Evolutionary conservation across 495 filamentous ascomycete species (phyloP).

Genomic region (Aspergillus asperescens): DNA sequence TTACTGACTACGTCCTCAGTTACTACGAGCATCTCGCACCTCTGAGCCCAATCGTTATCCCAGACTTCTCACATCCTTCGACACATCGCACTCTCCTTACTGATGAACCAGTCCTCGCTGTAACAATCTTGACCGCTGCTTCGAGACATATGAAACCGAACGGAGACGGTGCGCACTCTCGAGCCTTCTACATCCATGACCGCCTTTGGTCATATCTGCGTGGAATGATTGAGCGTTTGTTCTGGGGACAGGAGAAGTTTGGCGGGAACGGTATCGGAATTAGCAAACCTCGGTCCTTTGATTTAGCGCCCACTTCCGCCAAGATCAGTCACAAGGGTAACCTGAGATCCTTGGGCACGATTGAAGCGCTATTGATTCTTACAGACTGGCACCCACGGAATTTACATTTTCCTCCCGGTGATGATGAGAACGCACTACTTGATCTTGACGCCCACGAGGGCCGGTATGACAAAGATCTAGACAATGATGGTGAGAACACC

Average conservation of each 20-base stretch:
- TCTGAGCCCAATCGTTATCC: constrained; percentile 84
- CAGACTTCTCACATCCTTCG: constrained; percentile 69
- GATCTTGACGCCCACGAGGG: constrained; percentile 43
- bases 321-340: constrained; percentile 57
- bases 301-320: constrained; percentile 56
- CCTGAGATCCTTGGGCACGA: constrained; percentile 82
- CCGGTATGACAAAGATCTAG: constrained; percentile 30
- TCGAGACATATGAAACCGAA: constrained; percentile 76
- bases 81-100: constrained; percentile 72
- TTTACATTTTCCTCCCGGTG: constrained; percentile 89
- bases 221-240: constrained; percentile 87
- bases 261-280: constrained; percentile 81
- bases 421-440: constrained; percentile 62
- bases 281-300: constrained; percentile 55
- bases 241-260: constrained; percentile 94
- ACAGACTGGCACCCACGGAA: constrained; percentile 97
- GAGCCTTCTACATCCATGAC: constrained; percentile 88
- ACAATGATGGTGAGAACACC: constrained; percentile 33
- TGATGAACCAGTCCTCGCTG: constrained; percentile 85
- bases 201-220: constrained; percentile 93
- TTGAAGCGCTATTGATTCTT: constrained; percentile 87
- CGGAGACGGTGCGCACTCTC: constrained; percentile 74
- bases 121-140: constrained; percentile 85
- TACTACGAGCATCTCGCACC: constrained; percentile 88
- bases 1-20: constrained; percentile 35